These are phyloP conservation scores for Carnegiea gigantea DNA, from an alignment of 179 eudicot species.

Conservation along the genomic window DNA sequence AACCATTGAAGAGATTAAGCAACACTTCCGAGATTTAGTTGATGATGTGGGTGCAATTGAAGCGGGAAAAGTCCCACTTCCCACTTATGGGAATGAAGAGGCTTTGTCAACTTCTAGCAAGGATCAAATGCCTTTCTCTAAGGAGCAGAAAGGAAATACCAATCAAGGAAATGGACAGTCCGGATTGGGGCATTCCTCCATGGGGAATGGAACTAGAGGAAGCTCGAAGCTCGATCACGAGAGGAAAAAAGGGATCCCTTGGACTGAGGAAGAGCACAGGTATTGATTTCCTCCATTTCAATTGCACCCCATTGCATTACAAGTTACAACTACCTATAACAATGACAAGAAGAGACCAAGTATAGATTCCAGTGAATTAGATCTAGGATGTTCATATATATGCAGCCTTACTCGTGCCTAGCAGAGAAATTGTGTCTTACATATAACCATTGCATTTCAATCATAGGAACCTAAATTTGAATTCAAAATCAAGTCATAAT, in stretches of 20 bases:
- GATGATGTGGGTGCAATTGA: constrained; percentile 73
- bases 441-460: background rate
- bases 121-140: constrained; percentile 20
- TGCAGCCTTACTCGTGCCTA: no score
- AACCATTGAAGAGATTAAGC: constrained; percentile 56
- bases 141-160: constrained; percentile 31
- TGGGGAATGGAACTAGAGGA: constrained; percentile 42
- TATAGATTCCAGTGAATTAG: background rate
- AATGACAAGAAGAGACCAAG: background rate
- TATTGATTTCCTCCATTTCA: constrained; percentile 16
- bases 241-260: constrained; percentile 86
- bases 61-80: constrained; percentile 61
- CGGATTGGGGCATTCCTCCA: constrained; percentile 39
- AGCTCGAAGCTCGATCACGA: constrained; percentile 64
- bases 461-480: background rate
- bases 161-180: constrained; percentile 40
- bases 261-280: constrained; percentile 99
- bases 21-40: constrained; percentile 52
- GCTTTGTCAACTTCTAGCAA: constrained; percentile 19
- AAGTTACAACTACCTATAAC: background rate
- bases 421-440: no score
- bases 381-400: no score
- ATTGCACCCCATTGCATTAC: background rate
- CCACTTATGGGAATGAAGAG: constrained; percentile 38
- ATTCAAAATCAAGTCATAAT: background rate